A percentile compares a stretch with the other conserved stretches of the same genome.
Evolutionary conservation across 345 rosid species (phyloP).

Genomic region (Heritiera fomes): DNA sequence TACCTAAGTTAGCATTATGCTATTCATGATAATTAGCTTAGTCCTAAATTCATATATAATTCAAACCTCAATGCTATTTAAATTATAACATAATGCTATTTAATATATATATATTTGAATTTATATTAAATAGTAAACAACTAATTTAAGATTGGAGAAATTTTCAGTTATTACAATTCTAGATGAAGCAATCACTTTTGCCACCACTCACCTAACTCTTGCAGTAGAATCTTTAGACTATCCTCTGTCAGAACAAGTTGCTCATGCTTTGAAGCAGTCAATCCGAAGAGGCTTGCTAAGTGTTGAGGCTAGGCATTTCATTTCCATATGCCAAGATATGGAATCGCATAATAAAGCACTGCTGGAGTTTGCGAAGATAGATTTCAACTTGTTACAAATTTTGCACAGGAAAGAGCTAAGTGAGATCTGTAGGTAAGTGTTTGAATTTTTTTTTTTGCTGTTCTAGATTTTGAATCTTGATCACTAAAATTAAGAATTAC

Average conservation of each 20-base stretch:
- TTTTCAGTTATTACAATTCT: conserved; percentile 6
- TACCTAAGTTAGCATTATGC: no score
- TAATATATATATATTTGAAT: no score
- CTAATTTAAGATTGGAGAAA: conserved; percentile 17
- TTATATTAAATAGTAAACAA: no score
- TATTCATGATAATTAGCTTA: no score
- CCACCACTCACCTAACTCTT: conserved; percentile 13
- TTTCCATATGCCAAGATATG: conserved; percentile 20
- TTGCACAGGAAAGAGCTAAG: conserved; percentile 27
- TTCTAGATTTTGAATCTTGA: background rate
- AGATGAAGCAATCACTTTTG: conserved; percentile 28
- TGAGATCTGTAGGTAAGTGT: conserved; percentile 24
- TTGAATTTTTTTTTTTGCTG: background rate
- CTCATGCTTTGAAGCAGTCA: conserved; percentile 21
- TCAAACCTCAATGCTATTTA: no score
- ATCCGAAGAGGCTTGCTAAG: conserved; percentile 24
- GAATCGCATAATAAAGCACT: conserved; percentile 10
- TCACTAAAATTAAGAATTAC: background rate
- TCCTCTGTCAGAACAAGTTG: conserved; percentile 14
- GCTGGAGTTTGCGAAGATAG: conserved; percentile 36
- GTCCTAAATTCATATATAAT: no score
- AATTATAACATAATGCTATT: no score
- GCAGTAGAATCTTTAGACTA: background rate
- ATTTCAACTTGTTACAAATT: conserved; percentile 35
- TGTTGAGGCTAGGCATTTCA: conserved; percentile 27